phyloP scores from a whole-genome alignment of 2,329 filamentous ascomycete genomes.

The Hymenoscyphus occultus region DNA sequence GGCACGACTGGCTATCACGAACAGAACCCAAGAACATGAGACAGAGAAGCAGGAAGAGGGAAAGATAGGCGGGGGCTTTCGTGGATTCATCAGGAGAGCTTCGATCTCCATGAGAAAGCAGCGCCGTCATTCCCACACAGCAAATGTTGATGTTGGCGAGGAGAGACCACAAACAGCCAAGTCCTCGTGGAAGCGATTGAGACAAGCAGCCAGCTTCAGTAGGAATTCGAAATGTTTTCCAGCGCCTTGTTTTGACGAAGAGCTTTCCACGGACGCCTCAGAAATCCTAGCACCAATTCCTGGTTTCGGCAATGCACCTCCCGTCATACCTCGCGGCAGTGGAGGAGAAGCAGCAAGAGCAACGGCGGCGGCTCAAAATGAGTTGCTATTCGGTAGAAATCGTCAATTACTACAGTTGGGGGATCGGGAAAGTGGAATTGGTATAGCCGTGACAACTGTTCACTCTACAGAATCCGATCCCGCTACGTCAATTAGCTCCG shows the following conservation, averaged over 20 bases:
- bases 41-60: slow-evolving; percentile 23
- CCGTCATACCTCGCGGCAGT: slow-evolving; percentile 57
- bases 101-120: slow-evolving; percentile 32
- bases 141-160: slow-evolving; percentile 28
- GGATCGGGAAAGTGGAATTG: slow-evolving; percentile 63
- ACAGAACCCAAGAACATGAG: slow-evolving; percentile 12
- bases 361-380: slow-evolving; percentile 58
- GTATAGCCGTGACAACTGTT: slow-evolving; percentile 48
- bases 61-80: slow-evolving; percentile 27
- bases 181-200: slow-evolving; percentile 31
- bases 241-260: slow-evolving; percentile 19
- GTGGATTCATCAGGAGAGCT: slow-evolving; percentile 32
- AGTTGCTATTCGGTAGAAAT: slow-evolving; percentile 40
- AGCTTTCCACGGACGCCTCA: slow-evolving; percentile 23
- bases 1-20: slow-evolving; percentile 16
- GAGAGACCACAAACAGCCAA: slow-evolving; percentile 29
- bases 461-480: slow-evolving; percentile 34
- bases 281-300: slow-evolving; percentile 30
- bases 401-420: slow-evolving; percentile 43
- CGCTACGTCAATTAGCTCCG: slow-evolving; percentile 47
- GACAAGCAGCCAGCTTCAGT: slow-evolving; percentile 35
- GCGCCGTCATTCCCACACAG: slow-evolving; percentile 33
- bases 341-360: slow-evolving; percentile 60
- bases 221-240: slow-evolving; percentile 29
- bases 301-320: slow-evolving; percentile 49